These are phyloP conservation scores for Sphagnum tenellum DNA, from an alignment of 225 moss, liverwort and hornwort genomes.

Conservation along the genomic window DNA sequence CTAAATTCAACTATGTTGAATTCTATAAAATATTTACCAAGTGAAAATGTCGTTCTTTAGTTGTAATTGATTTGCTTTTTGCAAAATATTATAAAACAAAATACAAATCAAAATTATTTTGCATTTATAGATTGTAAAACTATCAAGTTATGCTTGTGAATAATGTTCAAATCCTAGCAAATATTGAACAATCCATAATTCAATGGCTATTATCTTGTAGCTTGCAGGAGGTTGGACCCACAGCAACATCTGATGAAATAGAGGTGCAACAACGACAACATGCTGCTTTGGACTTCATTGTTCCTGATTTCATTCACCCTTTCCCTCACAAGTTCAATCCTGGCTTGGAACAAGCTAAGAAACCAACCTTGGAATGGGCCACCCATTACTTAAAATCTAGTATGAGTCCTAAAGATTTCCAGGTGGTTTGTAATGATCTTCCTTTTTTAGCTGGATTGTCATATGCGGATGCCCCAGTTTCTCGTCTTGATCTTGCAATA, in stretches of 20 bases:
- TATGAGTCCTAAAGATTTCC: not conserved
- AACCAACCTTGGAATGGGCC: slow-evolving; percentile 2
- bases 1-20: too few relatives aligned
- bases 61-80: not conserved
- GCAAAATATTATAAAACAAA: not conserved
- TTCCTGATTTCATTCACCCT: slow-evolving; percentile 6
- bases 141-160: not conserved
- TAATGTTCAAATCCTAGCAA: not conserved
- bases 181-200: not conserved
- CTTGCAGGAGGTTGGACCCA: not conserved
- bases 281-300: not conserved
- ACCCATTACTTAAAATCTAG: slow-evolving; percentile 1
- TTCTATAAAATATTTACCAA: too few relatives aligned
- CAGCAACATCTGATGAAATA: not conserved
- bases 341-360: not conserved
- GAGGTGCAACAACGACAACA: not conserved
- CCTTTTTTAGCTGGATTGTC: not conserved
- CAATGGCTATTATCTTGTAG: not conserved
- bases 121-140: not conserved
- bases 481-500: not conserved
- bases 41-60: too few relatives aligned
- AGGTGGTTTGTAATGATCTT: not conserved
- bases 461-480: not conserved
- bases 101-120: not conserved
- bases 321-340: slow-evolving; percentile 1